Evolutionary conservation across 1,139 yeast species (phyloP).

Genomic region (Candida gigantensis): DNA sequence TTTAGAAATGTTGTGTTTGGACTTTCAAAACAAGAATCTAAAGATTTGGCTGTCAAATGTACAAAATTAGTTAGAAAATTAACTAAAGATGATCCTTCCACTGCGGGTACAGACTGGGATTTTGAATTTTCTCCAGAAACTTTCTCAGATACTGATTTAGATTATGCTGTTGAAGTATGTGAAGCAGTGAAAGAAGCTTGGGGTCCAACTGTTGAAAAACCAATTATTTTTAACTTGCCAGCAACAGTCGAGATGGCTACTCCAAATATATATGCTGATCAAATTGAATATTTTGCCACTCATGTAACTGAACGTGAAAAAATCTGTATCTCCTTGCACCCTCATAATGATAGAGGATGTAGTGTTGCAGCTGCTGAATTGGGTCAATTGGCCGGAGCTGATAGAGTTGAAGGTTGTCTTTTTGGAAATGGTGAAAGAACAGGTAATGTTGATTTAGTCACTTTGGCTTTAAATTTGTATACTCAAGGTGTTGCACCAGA

Average conservation of each 20-base stretch:
- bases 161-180: conserved; percentile 46
- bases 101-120: conserved; percentile 44
- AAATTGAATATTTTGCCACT: conserved; percentile 47
- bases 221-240: conserved; percentile 50
- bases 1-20: conserved; percentile 50
- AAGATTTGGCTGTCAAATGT: conserved; percentile 43
- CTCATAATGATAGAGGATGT: conserved; percentile 53
- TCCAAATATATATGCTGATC: conserved; percentile 53
- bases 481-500: conserved; percentile 49
- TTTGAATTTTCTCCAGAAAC: conserved; percentile 51
- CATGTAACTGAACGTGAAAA: conserved; percentile 46
- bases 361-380: conserved; percentile 53
- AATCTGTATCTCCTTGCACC: conserved; percentile 47
- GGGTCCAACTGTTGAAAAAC: conserved; percentile 44
- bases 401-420: conserved; percentile 52
- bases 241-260: conserved; percentile 53
- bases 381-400: conserved; percentile 52
- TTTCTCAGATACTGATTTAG: conserved; percentile 46
- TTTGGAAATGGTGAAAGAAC: conserved; percentile 55
- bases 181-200: conserved; percentile 50
- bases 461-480: conserved; percentile 49
- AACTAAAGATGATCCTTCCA: conserved; percentile 43
- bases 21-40: conserved; percentile 43
- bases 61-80: conserved; percentile 42
- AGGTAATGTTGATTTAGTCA: conserved; percentile 51